Evolutionary conservation across 106 monocot species (phyloP), one percentile per base, ranked within the genome.

Genomic region (Dioscorea dumetorum): DNA sequence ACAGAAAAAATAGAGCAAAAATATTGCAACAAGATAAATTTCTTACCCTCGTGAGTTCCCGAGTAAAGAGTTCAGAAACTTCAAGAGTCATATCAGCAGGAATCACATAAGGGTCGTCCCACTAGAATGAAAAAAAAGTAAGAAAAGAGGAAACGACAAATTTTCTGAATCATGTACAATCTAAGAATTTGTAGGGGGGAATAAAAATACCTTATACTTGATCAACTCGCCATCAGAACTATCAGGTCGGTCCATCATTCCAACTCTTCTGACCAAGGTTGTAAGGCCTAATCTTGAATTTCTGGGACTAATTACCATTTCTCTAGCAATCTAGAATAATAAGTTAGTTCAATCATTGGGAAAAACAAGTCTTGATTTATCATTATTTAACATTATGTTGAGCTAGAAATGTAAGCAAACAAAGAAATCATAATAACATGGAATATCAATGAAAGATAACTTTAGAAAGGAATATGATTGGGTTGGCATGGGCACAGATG

Each of bases 221-320:
- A 92, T 81, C 49, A 88, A n/a, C 69, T 88, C 92, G 13, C 92
- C 85, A 58, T 92, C 85, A 64, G 76, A 57, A 72, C 49, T 88
- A 71, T 85, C 83, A 35, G 88, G 88, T 0, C 67, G 78, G 18
- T 83, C 88, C 70, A 81, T 67, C 73, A 78, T 69, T 54, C 92
- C 85, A 64, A 88, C 72, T 77, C 80, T 80, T 69, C 71, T 88
- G 18, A 92, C 78, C 58, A 92, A 72, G 9, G 62, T 76, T 14
- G 92, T 67, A 49, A 92, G 73, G 20, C 80, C 88, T 58, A 92
- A 72, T 59, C 85, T 88, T 69, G 82, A 68, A 77, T 92, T 92
- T 72, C 80, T 67, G 20, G 92, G 92, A 72, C 92, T 92, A 67
- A 92, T 92, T 22, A 92, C 92, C 92, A 92, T 92, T 74, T 92